These are phyloP conservation scores for Stachybotrys echinatus DNA, from an alignment of 2,329 filamentous ascomycete species.

Conservation along the genomic window DNA sequence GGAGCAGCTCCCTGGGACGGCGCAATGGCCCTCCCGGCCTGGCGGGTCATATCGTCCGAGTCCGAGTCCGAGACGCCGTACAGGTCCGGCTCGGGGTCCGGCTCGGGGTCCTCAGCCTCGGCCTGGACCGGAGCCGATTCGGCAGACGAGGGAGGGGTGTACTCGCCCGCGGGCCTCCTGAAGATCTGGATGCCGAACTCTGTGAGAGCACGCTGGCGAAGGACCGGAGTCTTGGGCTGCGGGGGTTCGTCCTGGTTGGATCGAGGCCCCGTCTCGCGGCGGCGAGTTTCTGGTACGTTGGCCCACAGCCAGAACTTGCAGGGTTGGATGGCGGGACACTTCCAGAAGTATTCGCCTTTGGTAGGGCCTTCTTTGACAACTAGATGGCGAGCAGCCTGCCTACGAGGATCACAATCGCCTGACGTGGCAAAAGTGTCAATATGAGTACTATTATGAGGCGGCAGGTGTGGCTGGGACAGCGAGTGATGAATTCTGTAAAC, in stretches of 20 bases:
- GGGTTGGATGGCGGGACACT: conserved; percentile 26
- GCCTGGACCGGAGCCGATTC: conserved; percentile 7
- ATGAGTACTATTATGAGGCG: too few relatives aligned
- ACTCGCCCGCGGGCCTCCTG: conserved; percentile 3
- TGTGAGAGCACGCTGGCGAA: conserved; percentile 22
- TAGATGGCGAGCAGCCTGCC: conserved; percentile 29
- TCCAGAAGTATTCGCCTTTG: conserved; percentile 36
- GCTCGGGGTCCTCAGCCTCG: conserved; percentile 4
- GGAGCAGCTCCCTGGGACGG: background rate
- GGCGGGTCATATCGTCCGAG: background rate
- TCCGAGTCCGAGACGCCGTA: background rate
- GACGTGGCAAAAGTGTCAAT: background rate
- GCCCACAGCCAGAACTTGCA: conserved; percentile 42
- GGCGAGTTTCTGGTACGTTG: conserved; percentile 27
- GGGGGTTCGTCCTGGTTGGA: conserved; percentile 8
- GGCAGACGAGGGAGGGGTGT: background rate
- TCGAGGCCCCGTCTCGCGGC: conserved; percentile 13
- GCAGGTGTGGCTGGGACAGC: background rate
- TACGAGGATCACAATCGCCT: conserved; percentile 39
- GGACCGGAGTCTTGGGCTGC: conserved; percentile 16
- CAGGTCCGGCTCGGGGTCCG: conserved; percentile 1
- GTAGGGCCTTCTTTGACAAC: conserved; percentile 33
- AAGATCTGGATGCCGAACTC: conserved; percentile 20
- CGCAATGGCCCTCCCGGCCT: background rate
- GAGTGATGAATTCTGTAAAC: background rate